Base-by-base conservation (phyloP, 768 basidiomycete genomes). In the Mrakia gelida region DNA sequence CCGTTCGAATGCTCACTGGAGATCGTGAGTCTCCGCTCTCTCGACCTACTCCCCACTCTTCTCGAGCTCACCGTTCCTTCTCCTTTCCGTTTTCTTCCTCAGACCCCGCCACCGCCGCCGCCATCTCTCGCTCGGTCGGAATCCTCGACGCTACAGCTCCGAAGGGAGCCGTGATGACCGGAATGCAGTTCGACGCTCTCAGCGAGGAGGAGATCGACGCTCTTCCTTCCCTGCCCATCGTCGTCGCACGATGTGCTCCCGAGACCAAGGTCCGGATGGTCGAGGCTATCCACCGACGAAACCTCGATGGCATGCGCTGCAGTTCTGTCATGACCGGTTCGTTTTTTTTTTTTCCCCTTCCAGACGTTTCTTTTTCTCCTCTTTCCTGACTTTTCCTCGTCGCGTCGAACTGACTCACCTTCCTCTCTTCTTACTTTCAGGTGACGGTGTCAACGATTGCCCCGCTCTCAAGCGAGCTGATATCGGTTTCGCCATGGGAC, bases 401-500 rank as follows among this genome's bases (percentile, higher is more conserved):
- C 41, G 52, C 21, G 7, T 43, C 32, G 65, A 67, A 34, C 41
- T 67, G 65, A 67, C 45, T 49, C 15, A 16, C 26, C 38, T 11
- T n/a, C 32, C 68, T 71, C 16, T 45, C 68, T 38, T 9, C 16
- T 11, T n/a, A 15, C 41, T n/a, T 43, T 15, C 56, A 56, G 68
- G 72, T 32, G 78, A 87, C 77, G 89, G 88, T 71, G 89, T 89
- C 75, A 90, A 89, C 82, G 89, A 90, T 80, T 87, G 87, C 6
- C 89, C 89, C 45, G 87, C 89, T 3, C 84, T 90, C 71, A 87
- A 89, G 76, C 86, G n/a, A n/a, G n/a, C n/a, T n/a, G n/a, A n/a
- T n/a, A n/a, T n/a, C n/a, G n/a, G n/a, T n/a, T n/a, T n/a, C 59
- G 90, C 89, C 0, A 89, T 91, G 83, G 89, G 89, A 21, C 84